phyloP scores from a whole-genome alignment of 306 rosid genomes.

The Echinosophora koreensis region DNA sequence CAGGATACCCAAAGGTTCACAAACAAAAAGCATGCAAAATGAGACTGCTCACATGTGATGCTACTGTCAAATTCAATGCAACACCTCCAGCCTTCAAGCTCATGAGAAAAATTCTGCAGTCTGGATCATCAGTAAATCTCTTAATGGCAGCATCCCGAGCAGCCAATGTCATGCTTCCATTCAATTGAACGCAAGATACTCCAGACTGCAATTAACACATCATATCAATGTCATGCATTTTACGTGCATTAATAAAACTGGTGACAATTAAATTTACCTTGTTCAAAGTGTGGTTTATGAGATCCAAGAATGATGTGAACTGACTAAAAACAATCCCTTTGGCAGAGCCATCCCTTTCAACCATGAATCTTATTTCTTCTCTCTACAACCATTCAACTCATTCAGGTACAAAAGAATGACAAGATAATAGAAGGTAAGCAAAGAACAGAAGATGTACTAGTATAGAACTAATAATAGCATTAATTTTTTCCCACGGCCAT shows the following conservation, averaged over 20 bases:
- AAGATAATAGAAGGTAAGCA: slow-evolving; percentile 13
- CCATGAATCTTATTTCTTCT: slow-evolving; percentile 93
- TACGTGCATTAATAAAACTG: slow-evolving; percentile 11
- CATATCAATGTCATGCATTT: slow-evolving; percentile 27
- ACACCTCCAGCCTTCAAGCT: slow-evolving; percentile 98
- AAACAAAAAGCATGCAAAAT: slow-evolving; percentile 23
- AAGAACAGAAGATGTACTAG: neutral
- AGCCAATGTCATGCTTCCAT: slow-evolving; percentile 84
- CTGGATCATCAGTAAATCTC: slow-evolving; percentile 80
- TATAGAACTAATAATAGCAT: neutral
- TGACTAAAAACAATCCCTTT: slow-evolving; percentile 96
- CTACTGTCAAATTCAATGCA: slow-evolving; percentile 91
- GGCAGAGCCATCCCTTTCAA: slow-evolving; percentile 95
- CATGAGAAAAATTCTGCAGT: slow-evolving; percentile 91
- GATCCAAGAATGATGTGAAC: slow-evolving; percentile 96
- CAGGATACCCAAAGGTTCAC: slow-evolving; percentile 23
- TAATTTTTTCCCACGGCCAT: neutral
- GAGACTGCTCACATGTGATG: slow-evolving; percentile 78
- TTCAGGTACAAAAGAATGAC: slow-evolving; percentile 30
- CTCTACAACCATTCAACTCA: slow-evolving; percentile 60
- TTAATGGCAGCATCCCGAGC: slow-evolving; percentile 82
- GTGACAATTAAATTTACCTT: slow-evolving; percentile 60
- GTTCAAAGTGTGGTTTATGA: slow-evolving; percentile 76
- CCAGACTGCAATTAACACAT: slow-evolving; percentile 73
- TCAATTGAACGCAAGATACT: slow-evolving; percentile 78